These are phyloP conservation scores for Nakazawaea ishiwadae DNA, from an alignment of 805 yeast genomes.

Conservation along the genomic window DNA sequence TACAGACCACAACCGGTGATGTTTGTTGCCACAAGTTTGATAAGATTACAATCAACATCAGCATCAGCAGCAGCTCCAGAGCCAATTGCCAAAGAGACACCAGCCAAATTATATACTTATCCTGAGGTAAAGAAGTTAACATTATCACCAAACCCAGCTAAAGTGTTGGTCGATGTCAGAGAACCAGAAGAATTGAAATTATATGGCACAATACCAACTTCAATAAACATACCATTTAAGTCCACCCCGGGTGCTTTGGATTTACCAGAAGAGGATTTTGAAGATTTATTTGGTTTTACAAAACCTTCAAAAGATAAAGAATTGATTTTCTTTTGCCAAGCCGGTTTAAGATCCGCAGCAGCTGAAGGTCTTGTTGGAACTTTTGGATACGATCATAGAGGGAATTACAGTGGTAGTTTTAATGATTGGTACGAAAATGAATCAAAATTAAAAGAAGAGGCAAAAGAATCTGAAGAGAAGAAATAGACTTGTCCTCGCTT, in stretches of 20 bases:
- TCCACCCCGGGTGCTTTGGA: conserved; percentile 91
- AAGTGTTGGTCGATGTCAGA: conserved; percentile 80
- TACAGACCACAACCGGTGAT: background rate
- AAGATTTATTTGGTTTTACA: conserved; percentile 71
- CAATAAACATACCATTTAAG: conserved; percentile 85
- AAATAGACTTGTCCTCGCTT: no score
- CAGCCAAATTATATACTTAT: conserved; percentile 27
- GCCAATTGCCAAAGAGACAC: conserved; percentile 18
- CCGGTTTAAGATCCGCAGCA: conserved; percentile 86
- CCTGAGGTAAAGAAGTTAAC: conserved; percentile 36
- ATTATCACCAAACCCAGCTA: conserved; percentile 37
- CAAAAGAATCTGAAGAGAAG: background rate
- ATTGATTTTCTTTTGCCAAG: conserved; percentile 85
- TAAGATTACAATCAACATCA: conserved; percentile 9
- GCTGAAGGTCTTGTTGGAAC: conserved; percentile 91
- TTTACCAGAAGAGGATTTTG: conserved; percentile 72
- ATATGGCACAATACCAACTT: conserved; percentile 73
- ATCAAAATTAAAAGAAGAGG: conserved; percentile 21
- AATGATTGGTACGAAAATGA: conserved; percentile 70
- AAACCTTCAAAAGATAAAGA: conserved; percentile 74
- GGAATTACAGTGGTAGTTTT: conserved; percentile 83
- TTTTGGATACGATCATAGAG: conserved; percentile 80
- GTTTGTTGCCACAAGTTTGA: background rate
- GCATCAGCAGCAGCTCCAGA: background rate
- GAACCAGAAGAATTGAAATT: conserved; percentile 71